Evolutionary conservation across 805 yeast genomes (phyloP).

Genomic region (Candida jianshihensis): DNA sequence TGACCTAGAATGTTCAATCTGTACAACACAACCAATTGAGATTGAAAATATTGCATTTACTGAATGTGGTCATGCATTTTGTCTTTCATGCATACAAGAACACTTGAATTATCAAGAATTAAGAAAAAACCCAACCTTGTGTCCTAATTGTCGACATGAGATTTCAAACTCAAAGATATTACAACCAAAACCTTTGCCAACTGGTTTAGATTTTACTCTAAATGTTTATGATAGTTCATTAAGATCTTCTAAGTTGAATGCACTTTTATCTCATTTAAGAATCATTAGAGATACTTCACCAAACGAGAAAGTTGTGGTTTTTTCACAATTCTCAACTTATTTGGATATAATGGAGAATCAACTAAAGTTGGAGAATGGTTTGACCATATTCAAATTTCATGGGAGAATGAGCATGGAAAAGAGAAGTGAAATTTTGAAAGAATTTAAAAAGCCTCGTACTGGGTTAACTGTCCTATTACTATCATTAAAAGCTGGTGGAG

Average conservation of each 20-base stretch:
- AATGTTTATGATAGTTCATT: constrained; percentile 21
- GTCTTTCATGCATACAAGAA: constrained; percentile 64
- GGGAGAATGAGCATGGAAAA: constrained; percentile 68
- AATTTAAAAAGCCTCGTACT: constrained; percentile 37
- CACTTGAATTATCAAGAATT: constrained; percentile 63
- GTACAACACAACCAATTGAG: constrained; percentile 61
- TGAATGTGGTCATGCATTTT: constrained; percentile 77
- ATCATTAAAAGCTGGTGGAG: constrained; percentile 90
- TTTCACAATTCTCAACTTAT: constrained; percentile 84
- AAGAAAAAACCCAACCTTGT: constrained; percentile 40
- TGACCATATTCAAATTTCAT: constrained; percentile 66
- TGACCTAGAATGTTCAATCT: constrained; percentile 75
- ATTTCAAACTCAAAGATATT: constrained; percentile 43
- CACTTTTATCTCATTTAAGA: constrained; percentile 54
- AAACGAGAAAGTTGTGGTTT: constrained; percentile 74
- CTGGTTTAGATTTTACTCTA: constrained; percentile 3
- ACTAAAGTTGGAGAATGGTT: constrained; percentile 39
- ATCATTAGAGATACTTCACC: constrained; percentile 47
- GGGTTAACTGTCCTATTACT: constrained; percentile 48
- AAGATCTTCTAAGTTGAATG: constrained; percentile 67
- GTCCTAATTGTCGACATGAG: constrained; percentile 70
- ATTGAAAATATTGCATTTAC: constrained; percentile 51
- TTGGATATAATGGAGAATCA: constrained; percentile 68
- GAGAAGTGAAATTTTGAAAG: constrained; percentile 51
- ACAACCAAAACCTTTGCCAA: constrained; percentile 19